Evolutionary conservation across 1,284 basidiomycete genomes (phyloP), one percentile per base, ranked within the genome.

Genomic region (Marasmius sp.): DNA sequence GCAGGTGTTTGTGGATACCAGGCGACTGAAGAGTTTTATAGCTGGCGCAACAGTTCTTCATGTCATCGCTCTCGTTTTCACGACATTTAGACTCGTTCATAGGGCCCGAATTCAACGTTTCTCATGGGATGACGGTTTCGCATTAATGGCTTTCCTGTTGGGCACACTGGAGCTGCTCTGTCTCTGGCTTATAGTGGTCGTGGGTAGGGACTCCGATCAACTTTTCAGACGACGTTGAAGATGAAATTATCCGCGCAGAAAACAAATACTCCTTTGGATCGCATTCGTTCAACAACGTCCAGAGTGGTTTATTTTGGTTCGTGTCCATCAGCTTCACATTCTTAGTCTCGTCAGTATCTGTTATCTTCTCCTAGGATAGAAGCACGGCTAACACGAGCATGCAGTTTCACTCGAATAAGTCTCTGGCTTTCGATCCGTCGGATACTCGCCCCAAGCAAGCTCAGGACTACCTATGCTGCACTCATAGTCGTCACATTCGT

Each of bases 111-210:
- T 60, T 16, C 39, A 47, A 8, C 63, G 64, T 1, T 55, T 69
- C 7, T 68, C 67, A 61, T 69, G 65, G 65, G 68, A 69, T 50
- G 68, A 69, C 58, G 62, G 59, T n/a, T 68, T 66, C 64, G 68
- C 68, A 10, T 60, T 69, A n/a, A n/a, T 65, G 11, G 63, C 66
- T 11, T 45, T 67, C 16, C 10, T 66, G 4, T 50, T 53, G 51
- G 64, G 64, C 18, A 52, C 57, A 14, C 3, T 36, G 41, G 27
- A 48, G 61, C 3, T 63, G 55, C 45, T n/a, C 55, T 14, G 37
- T 59, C 12, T 65, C 33, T 45, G 45, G 59, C 33, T 67, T 43
- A 57, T 43, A 18, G 38, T 60, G 43, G 51, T 48, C 7, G 48
- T 55, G 22, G 37, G 39, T 51, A 14, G 43, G 63, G 57, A 61